Base-by-base conservation (phyloP, 345 rosid genomes). In the Punica granatum region DNA sequence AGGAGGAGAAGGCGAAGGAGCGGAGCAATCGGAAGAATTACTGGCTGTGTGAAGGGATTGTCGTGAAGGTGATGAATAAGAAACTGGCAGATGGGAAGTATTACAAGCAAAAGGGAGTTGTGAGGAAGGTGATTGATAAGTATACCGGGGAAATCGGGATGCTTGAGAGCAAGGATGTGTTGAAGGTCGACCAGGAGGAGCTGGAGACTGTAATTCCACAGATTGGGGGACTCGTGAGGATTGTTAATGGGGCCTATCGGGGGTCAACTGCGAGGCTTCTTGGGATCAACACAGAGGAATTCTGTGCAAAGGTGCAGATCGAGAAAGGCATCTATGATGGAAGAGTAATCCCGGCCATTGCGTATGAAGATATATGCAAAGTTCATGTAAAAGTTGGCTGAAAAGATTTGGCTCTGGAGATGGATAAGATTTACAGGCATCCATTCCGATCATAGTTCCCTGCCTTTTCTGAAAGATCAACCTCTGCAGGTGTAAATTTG, bases 311-410 rank as follows among this genome's bases (percentile, higher is more conserved):
- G 74, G 84, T 93, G 72, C 96, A 89, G 85, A 79, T 91, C 15
- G 99, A 89, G 84, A 94, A 91, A 81, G 99, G 97, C 26, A 77
- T 84, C 19, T 94, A 94, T 70, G 99, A 94, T 61, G 99, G 99
- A 67, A 79, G 95, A 74, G 77, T 91, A 81, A 81, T 91, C 5
- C 89, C 86, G 60, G 81, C 92, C 21, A 78, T 94, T 15, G 98
- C 91, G 39, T 94, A 94, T 11, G 98, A 94, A 67, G 99, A 94
- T 77, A 81, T 91, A 51, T 89, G 92, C 78, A 94, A 94, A 75
- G 82, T 86, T 26, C 61, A 56, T 14, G 3, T 33, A 56, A 56
- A 56, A 30, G 61, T 56, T 9, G 34, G 34, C 61, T 56, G 61
- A 56, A 12, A 14, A 56, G 34, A 56, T 56, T 26, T 0, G 21